A percentile compares a stretch with the other conserved stretches of the same genome.
Evolutionary conservation across 306 rosid species (phyloP).

Genomic region (Gleditsia sinensis): DNA sequence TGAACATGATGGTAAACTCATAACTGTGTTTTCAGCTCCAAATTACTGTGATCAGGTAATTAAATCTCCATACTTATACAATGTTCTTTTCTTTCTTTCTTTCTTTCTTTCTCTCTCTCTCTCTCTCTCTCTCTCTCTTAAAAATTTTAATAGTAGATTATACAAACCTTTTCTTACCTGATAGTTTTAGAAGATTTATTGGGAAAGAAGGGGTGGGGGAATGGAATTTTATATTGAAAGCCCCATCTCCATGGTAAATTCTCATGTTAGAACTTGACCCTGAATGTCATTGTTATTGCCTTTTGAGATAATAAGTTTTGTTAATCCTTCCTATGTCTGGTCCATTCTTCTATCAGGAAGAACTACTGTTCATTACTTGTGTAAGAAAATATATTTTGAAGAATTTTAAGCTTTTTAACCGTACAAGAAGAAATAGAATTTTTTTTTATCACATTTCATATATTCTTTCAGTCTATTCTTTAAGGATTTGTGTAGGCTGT

Average conservation of each 20-base stretch:
- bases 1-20: constrained; percentile 94
- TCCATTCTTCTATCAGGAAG: not conserved
- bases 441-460: not conserved
- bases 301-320: too few relatives aligned
- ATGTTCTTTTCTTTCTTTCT: not conserved
- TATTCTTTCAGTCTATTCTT: not conserved
- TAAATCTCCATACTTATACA: constrained; percentile 12
- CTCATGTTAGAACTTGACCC: not conserved
- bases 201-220: not conserved
- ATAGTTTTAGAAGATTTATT: not conserved
- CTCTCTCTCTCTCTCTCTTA: too few relatives aligned
- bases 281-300: not conserved
- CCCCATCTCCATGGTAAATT: not conserved
- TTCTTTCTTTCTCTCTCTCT: too few relatives aligned
- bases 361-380: not conserved
- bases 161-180: not conserved
- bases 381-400: not conserved
- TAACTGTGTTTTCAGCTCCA: constrained; percentile 97
- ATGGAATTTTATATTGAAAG: not conserved
- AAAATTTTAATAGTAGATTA: not conserved
- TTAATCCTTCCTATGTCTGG: not conserved
- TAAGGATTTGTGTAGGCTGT: constrained; percentile 9
- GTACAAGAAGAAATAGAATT: not conserved
- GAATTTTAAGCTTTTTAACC: not conserved
- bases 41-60: constrained; percentile 98